Conservation (phyloP, 306 rosid genomes). For the Inga laurina region DNA sequence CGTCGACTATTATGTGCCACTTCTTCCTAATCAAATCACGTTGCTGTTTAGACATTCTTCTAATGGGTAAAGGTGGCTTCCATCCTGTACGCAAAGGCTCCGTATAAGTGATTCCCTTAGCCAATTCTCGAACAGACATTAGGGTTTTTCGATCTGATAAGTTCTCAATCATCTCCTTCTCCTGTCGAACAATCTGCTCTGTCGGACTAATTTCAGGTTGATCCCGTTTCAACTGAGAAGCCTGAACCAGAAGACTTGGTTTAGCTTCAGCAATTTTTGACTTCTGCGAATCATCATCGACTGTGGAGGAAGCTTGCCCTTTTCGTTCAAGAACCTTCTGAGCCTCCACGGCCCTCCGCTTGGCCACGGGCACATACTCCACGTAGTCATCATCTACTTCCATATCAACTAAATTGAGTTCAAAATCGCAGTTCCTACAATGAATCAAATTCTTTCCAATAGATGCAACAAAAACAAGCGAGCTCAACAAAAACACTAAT, state of each 20-base stretch:
- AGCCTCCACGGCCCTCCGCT: slow-evolving; percentile 86
- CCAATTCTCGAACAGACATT: slow-evolving; percentile 90
- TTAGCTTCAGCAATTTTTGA: slow-evolving; percentile 57
- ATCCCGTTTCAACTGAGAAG: slow-evolving; percentile 80
- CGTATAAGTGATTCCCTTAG: slow-evolving; percentile 80
- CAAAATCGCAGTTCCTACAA: not conserved
- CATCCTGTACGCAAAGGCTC: slow-evolving; percentile 89
- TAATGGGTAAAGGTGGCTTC: slow-evolving; percentile 82
- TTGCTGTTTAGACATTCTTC: slow-evolving; percentile 66
- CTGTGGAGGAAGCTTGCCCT: slow-evolving; percentile 53
- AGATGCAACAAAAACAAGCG: not conserved
- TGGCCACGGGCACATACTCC: slow-evolving; percentile 86
- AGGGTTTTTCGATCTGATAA: slow-evolving; percentile 83
- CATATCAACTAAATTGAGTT: slow-evolving; percentile 32
- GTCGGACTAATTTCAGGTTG: slow-evolving; percentile 85
- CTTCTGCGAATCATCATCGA: slow-evolving; percentile 73
- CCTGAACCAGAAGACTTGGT: slow-evolving; percentile 81
- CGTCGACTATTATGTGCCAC: slow-evolving; percentile 91
- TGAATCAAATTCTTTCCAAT: not conserved
- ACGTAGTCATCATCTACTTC: slow-evolving; percentile 81
- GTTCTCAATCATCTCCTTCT: slow-evolving; percentile 90
- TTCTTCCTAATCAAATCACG: slow-evolving; percentile 77
- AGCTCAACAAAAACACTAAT: not conserved
- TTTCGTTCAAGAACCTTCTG: slow-evolving; percentile 83
- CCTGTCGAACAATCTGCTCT: slow-evolving; percentile 80